These are phyloP conservation scores for Dothiorella sarmentorum DNA, from an alignment of 2,329 filamentous ascomycete species.

Conservation along the genomic window DNA sequence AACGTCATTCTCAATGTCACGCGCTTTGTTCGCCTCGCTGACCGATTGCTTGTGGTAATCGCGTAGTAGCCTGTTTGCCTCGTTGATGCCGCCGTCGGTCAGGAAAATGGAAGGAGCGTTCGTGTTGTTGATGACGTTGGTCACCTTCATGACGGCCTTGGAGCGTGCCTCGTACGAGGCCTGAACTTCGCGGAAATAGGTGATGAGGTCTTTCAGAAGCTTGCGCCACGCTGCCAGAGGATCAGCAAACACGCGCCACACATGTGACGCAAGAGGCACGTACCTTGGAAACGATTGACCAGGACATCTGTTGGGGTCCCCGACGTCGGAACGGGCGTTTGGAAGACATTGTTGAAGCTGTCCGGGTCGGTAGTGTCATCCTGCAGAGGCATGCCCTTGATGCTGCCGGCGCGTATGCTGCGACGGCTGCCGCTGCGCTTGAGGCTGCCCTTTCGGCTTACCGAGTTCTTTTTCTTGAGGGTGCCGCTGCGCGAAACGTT, in stretches of 20 bases:
- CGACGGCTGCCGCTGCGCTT: conserved; percentile 76
- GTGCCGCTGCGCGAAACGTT: conserved; percentile 64
- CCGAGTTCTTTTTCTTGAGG: conserved; percentile 81
- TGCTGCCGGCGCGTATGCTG: conserved; percentile 81
- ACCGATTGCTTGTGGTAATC: conserved; percentile 80
- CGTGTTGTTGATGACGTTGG: conserved; percentile 80
- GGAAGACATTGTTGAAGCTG: conserved; percentile 78
- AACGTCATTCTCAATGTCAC: conserved; percentile 87
- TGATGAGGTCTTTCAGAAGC: conserved; percentile 87
- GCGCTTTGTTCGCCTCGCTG: conserved; percentile 79
- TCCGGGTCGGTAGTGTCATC: conserved; percentile 61
- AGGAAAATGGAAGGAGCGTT: conserved; percentile 73
- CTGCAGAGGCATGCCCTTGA: conserved; percentile 73
- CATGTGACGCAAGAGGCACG: conserved; percentile 26
- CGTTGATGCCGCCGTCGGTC: conserved; percentile 76
- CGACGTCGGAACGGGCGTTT: conserved; percentile 81
- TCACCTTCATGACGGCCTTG: conserved; percentile 78
- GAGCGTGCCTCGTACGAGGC: conserved; percentile 80
- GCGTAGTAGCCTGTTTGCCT: conserved; percentile 76
- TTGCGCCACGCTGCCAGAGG: conserved; percentile 75
- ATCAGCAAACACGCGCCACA: neutral
- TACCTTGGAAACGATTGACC: conserved; percentile 84
- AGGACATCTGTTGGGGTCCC: conserved; percentile 86
- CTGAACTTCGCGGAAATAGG: conserved; percentile 91
- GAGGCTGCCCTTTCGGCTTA: conserved; percentile 70